Evolutionary conservation across 352 stramenopile species (phyloP).

Genomic region (Pythium plurisporium): DNA sequence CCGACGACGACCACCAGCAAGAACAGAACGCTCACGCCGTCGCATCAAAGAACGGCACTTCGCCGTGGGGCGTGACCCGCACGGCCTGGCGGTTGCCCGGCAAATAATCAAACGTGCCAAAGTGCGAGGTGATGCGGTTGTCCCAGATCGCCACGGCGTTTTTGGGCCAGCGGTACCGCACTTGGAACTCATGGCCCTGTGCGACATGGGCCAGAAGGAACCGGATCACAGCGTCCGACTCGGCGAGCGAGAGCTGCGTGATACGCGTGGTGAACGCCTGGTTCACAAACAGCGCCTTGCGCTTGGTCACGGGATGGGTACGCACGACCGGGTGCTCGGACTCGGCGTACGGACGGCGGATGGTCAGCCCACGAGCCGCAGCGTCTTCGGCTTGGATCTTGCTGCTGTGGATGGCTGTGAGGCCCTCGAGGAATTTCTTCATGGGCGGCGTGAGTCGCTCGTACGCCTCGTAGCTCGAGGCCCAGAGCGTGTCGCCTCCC

Average conservation of each 20-base stretch:
- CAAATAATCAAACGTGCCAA: constrained; percentile 35
- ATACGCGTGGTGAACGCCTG: constrained; percentile 35
- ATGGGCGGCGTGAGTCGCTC: constrained; percentile 35
- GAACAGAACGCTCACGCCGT: neutral
- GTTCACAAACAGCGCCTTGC: constrained; percentile 39
- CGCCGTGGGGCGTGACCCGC: constrained; percentile 31
- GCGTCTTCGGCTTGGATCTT: constrained; percentile 33
- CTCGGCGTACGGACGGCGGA: constrained; percentile 29
- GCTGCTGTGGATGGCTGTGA: constrained; percentile 44
- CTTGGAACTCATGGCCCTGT: constrained; percentile 33
- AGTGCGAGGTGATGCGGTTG: constrained; percentile 31
- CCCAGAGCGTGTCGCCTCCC: constrained; percentile 39
- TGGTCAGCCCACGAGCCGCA: constrained; percentile 14
- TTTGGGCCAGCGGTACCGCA: constrained; percentile 30
- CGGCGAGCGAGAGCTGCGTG: constrained; percentile 26
- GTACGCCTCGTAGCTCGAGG: constrained; percentile 38
- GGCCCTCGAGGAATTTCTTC: constrained; percentile 30
- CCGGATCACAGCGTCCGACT: constrained; percentile 28
- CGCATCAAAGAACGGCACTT: constrained; percentile 25
- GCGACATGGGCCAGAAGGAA: constrained; percentile 25
- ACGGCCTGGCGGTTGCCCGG: constrained; percentile 31
- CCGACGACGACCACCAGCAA: too few species aligned
- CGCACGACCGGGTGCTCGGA: constrained; percentile 39
- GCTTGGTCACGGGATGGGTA: constrained; percentile 33
- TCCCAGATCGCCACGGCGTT: constrained; percentile 32